phyloP scores from a whole-genome alignment of 75 land plant species.

The Picea glauca region DNA sequence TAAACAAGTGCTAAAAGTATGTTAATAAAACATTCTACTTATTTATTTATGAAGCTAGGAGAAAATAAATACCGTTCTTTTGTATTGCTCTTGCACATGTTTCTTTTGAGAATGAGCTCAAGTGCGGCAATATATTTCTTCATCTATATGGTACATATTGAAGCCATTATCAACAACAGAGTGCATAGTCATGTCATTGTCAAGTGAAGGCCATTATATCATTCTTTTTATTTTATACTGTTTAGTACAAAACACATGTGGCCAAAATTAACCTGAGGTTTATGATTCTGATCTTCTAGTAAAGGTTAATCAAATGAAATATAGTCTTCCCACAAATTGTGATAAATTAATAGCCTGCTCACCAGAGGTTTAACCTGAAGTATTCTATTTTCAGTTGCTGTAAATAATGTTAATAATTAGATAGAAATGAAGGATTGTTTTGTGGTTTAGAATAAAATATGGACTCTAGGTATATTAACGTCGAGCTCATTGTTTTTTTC shows the following conservation, averaged over 20 bases:
- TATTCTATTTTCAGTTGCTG: neutral
- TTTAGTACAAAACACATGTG: neutral
- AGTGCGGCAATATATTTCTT: too few relatives aligned
- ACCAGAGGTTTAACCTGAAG: neutral
- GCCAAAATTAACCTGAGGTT: neutral
- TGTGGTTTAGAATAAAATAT: neutral
- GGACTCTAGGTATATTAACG: neutral
- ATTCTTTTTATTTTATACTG: too few relatives aligned
- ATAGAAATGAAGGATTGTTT: neutral
- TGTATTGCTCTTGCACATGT: too few relatives aligned
- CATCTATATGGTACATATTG: too few relatives aligned
- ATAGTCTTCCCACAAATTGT: neutral
- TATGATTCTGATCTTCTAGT: neutral
- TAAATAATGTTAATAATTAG: neutral
- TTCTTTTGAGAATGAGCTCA: too few relatives aligned
- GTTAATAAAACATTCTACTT: too few relatives aligned
- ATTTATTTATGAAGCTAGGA: too few relatives aligned
- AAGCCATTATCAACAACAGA: too few relatives aligned
- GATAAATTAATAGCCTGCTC: neutral
- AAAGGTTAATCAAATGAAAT: neutral
- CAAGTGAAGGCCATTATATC: too few relatives aligned
- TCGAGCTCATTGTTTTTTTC: neutral
- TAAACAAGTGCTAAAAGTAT: too few relatives aligned
- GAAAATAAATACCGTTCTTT: too few relatives aligned
- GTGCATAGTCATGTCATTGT: too few relatives aligned